Conservation (phyloP, 805 yeast genomes). For the Lachancea sp. region DNA sequence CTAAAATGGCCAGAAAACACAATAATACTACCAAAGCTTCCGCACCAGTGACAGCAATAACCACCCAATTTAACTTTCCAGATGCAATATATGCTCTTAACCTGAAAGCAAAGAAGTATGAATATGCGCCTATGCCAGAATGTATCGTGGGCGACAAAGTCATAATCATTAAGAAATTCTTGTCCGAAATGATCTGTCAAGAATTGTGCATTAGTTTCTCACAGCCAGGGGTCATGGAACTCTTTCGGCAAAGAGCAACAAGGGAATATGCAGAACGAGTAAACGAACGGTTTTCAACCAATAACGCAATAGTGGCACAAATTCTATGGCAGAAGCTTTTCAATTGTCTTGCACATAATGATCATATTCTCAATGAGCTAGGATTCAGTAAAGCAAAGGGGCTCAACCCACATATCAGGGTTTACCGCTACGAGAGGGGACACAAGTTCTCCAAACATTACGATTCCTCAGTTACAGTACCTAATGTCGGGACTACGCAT, state of each 20-base stretch:
- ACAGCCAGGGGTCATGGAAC: constrained; percentile 8
- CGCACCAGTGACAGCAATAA: background rate
- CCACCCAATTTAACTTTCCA: constrained; percentile 3
- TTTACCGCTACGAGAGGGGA: constrained; percentile 49
- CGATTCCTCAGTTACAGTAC: constrained; percentile 46
- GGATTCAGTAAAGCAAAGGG: constrained; percentile 39
- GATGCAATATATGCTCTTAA: constrained; percentile 5
- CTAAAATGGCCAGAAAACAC: background rate
- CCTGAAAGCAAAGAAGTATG: background rate
- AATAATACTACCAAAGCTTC: background rate
- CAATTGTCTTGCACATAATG: constrained; percentile 28
- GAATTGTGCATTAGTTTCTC: constrained; percentile 4
- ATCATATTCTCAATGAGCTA: constrained; percentile 29
- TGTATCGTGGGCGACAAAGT: constrained; percentile 9
- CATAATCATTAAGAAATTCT: constrained; percentile 10
- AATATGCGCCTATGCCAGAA: constrained; percentile 10
- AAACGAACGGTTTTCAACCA: constrained; percentile 44
- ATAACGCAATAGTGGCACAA: constrained; percentile 35
- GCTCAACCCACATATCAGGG: constrained; percentile 48
- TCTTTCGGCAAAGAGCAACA: constrained; percentile 9
- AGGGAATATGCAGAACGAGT: constrained; percentile 51
- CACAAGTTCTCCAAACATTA: constrained; percentile 57
- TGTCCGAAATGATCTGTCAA: constrained; percentile 3
- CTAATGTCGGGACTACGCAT: constrained; percentile 38
- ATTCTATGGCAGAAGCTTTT: constrained; percentile 41